Percentiles rank a stretch among this genome's conserved stretches.
Evolutionary conservation across 2,329 filamentous ascomycete genomes (phyloP).

Genomic region (Chrysoporthe cubensis): DNA sequence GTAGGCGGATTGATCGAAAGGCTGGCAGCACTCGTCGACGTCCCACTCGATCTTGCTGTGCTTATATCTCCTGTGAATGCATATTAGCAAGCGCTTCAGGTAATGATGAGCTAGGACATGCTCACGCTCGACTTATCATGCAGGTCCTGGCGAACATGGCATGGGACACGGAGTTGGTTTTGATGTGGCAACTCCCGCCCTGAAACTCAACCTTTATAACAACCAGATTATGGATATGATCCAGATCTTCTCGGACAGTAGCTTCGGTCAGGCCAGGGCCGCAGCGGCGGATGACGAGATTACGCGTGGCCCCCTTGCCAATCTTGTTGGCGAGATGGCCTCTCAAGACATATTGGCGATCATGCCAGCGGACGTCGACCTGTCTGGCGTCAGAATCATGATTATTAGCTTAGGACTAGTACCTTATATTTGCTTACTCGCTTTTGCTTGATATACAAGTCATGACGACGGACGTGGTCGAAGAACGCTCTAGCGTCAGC

Average conservation of each 20-base stretch:
- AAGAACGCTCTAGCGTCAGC: constrained; percentile 68
- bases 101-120: constrained; percentile 31
- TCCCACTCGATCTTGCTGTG: constrained; percentile 72
- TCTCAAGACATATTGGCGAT: constrained; percentile 70
- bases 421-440: constrained; percentile 54
- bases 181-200: constrained; percentile 66
- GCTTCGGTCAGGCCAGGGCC: constrained; percentile 63
- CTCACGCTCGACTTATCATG: constrained; percentile 68
- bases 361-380: constrained; percentile 71
- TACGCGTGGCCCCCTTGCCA: constrained; percentile 69
- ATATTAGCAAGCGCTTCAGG: neutral
- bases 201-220: constrained; percentile 68
- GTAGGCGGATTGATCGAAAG: constrained; percentile 45
- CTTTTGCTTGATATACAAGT: constrained; percentile 71
- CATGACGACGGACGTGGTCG: constrained; percentile 64
- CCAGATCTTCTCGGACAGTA: constrained; percentile 71
- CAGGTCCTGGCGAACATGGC: constrained; percentile 77
- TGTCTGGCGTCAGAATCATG: constrained; percentile 39
- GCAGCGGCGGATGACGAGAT: constrained; percentile 69
- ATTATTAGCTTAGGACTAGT: neutral
- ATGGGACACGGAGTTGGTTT: constrained; percentile 76
- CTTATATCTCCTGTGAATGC: constrained; percentile 62
- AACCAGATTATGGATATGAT: constrained; percentile 80
- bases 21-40: constrained; percentile 71
- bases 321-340: constrained; percentile 68